A percentile compares a stretch with the other conserved stretches of the same genome.
These are phyloP conservation scores for Theileria sp. DNA, from an alignment of 169 alveolate genomes.

Conservation along the genomic window DNA sequence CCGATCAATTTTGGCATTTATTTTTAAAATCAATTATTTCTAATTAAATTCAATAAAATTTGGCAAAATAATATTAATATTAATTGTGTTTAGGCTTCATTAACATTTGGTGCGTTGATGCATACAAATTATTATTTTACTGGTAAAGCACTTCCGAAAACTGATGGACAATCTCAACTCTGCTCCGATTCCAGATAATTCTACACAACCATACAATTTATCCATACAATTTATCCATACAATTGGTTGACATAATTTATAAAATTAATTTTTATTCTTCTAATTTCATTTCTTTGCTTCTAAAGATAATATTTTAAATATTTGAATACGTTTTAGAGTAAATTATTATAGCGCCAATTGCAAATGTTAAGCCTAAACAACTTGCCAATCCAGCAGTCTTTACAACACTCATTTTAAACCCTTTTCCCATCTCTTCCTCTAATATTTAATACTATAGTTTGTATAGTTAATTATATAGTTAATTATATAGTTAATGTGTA, in stretches of 20 bases:
- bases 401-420: not conserved
- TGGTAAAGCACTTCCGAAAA: conserved; percentile 80
- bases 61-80: too few relatives aligned
- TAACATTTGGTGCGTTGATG: conserved; percentile 74
- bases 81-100: conserved; percentile 60
- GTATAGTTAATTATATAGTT: too few relatives aligned
- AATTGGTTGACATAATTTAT: too few relatives aligned
- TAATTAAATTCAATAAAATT: not conserved
- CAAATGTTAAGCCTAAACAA: not conserved
- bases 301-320: not conserved
- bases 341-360: conserved; percentile 5
- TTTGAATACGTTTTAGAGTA: conserved; percentile 8
- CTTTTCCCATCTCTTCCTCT: not conserved
- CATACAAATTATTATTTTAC: conserved; percentile 82
- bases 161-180: conserved; percentile 78
- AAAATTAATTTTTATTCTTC: too few relatives aligned
- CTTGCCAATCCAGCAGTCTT: conserved; percentile 13
- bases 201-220: not conserved
- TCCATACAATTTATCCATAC: too few relatives aligned
- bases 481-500: too few relatives aligned
- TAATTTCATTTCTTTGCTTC: too few relatives aligned
- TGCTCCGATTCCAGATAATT: conserved; percentile 72
- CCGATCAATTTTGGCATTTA: too few relatives aligned
- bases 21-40: not conserved
- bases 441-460: too few relatives aligned